Base-by-base conservation (phyloP, 768 basidiomycete species). In the Leccinum boreale region DNA sequence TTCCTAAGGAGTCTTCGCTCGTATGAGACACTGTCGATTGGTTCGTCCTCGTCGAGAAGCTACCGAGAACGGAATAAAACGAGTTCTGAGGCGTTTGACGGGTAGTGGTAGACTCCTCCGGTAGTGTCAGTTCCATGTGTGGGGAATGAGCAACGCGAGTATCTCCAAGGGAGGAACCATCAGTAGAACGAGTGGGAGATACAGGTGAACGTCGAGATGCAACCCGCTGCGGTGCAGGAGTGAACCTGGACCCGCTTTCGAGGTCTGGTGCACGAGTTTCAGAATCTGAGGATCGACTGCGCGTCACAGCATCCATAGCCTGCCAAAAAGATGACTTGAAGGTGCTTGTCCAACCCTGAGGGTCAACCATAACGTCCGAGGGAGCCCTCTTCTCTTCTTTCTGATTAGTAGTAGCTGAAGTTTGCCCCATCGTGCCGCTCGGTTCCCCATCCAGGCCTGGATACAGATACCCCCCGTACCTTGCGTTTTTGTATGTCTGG, bases 271-370 rank as follows among this genome's bases (percentile, higher is more conserved):
- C 21, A n/a, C 29, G 31, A 10, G 46, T 23, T 23, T 52, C 58
- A 44, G 26, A 8, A 19, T 56, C 68, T 19, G 58, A 35, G n/a
- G 74, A 62, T 26, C 80, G 62, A 60, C 68, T 77, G n/a, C 78
- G 73, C 42, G 80, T 77, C 51, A 84, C 78, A 2, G 78, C 73
- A 62, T 78, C 80, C 62, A 84, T 77, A 5, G 80, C 81, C 54
- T 75, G 75, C 52, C 78, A 75, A 11, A 84, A 65, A 35, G 78
- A 78, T 17, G 77, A 75, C 57, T 68, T 76, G 62, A 82, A 51
- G 23, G 75, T 73, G 17, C 70, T 62, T 10, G 76, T 75, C 81
- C 81, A 82, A 23, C 75, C 68, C 7, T 74, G 49, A 15, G 54
- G 23, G 26, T 66, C 75, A 3, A 46, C 24, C 9, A 36, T 44